Percentiles rank a stretch among this genome's conserved stretches.
Evolutionary conservation across 2,329 filamentous ascomycete genomes (phyloP).

Genomic region (Calonectria montana): DNA sequence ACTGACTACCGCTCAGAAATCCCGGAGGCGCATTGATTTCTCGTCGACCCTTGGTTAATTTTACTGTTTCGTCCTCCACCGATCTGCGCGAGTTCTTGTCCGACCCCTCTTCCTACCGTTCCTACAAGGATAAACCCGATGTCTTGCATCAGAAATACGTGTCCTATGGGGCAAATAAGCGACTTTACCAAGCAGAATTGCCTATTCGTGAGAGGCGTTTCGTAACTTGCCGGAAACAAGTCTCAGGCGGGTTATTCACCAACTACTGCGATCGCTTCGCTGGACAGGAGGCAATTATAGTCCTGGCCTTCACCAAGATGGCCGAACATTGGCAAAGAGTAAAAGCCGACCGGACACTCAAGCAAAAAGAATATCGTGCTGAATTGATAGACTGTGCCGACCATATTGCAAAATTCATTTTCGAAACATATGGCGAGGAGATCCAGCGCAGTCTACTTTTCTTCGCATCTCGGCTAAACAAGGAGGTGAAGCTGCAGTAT

Average conservation of each 20-base stretch:
- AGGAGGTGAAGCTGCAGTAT: neutral
- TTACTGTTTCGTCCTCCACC: neutral
- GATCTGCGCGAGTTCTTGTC: neutral
- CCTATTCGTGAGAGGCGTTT: neutral
- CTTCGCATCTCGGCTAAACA: neutral
- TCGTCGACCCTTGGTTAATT: neutral
- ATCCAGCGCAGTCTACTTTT: neutral
- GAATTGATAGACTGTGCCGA: neutral
- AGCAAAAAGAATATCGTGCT: neutral
- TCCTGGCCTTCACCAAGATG: neutral
- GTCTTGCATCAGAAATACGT: neutral
- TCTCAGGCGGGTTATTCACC: neutral
- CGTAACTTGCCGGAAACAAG: neutral
- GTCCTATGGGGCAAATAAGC: neutral
- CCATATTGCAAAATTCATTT: neutral
- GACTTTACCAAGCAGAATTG: neutral
- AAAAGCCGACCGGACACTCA: neutral
- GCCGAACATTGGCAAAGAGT: neutral
- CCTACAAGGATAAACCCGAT: neutral
- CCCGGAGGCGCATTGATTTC: neutral
- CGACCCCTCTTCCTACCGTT: neutral
- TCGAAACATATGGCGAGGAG: neutral
- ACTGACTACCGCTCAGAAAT: neutral
- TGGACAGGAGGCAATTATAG: neutral
- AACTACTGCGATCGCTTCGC: neutral